phyloP scores from a whole-genome alignment of 2,329 filamentous ascomycete genomes.

The Botrytis paeoniae region DNA sequence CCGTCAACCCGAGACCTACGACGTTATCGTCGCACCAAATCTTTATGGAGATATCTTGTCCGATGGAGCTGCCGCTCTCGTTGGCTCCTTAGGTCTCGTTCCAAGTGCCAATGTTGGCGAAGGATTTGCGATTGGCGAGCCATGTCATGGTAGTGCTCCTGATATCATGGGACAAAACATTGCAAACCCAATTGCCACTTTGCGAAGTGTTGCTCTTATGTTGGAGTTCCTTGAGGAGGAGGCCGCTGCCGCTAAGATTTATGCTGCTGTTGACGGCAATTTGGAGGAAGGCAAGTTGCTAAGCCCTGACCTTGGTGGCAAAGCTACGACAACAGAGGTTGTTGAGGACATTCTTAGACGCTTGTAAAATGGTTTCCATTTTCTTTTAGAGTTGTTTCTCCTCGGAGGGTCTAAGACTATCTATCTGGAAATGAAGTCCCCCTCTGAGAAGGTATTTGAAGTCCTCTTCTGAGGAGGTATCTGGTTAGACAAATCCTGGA shows the following conservation, averaged over 20 bases:
- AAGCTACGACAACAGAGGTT: slow-evolving; percentile 80
- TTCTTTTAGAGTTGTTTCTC: slow-evolving; percentile 18
- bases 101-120: slow-evolving; percentile 94
- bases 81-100: slow-evolving; percentile 87
- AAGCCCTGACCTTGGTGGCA: slow-evolving; percentile 87
- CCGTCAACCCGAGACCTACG: slow-evolving; percentile 90
- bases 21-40: slow-evolving; percentile 96
- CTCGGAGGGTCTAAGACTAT: slow-evolving; percentile 7
- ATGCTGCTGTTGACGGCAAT: slow-evolving; percentile 87
- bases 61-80: slow-evolving; percentile 89
- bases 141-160: slow-evolving; percentile 92
- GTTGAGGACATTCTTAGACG: slow-evolving; percentile 81
- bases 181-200: slow-evolving; percentile 93
- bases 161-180: slow-evolving; percentile 93
- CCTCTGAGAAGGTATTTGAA: slow-evolving; percentile 17
- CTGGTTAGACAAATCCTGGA: slow-evolving; percentile 1
- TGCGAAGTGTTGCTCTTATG: slow-evolving; percentile 90
- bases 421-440: slow-evolving; percentile 14
- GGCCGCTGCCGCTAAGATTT: slow-evolving; percentile 82
- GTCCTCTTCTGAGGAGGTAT: slow-evolving; percentile 14
- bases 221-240: slow-evolving; percentile 91
- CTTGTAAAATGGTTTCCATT: slow-evolving; percentile 52
- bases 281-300: slow-evolving; percentile 78
- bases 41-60: slow-evolving; percentile 96
- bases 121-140: slow-evolving; percentile 93